Base-by-base conservation (phyloP, 257 asterid species). In the Lavandula angustifolia region DNA sequence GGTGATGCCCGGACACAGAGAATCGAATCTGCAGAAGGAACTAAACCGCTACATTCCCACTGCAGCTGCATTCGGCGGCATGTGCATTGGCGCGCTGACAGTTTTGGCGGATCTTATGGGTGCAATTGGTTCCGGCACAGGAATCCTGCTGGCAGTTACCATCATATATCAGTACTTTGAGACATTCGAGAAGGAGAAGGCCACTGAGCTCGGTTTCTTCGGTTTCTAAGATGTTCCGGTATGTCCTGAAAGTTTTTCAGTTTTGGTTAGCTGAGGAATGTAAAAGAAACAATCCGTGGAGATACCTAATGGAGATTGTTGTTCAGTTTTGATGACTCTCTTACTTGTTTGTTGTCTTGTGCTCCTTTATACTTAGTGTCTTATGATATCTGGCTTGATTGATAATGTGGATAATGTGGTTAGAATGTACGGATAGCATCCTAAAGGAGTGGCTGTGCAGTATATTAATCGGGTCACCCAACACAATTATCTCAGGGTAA, bases 1-100 rank as follows among this genome's bases (percentile, higher is more conserved):
- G 95, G 97, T 90, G 75, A 90, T 90, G 97, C 96, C 95, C 1
- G 97, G 97, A 43, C 95, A 90, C 38, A 70, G 97, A 63, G 97
- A 90, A 41, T 85, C 97, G 2, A 90, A 90, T 69, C 63, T 90
- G 59, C 87, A 90, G 75, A 90, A 87, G 77, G 95, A 90, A 79
- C 74, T 90, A 81, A 90, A 87, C 78, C 94, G 96, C 8, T 90
- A 87, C 81, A 90, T 90, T 17, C 95, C 97, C 34, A 90, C 97
- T 2, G 95, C 97, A 22, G 95, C 97, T 43, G 97, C 97, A 5
- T 90, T 90, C 42, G 97, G 97, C 5, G 97, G 97, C 48, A 73
- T 89, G 67, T 89, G 97, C 76, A 89, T 89, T n/a, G 97, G 97
- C 8, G 92, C 95, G 5, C 77, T 87, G 10, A 89, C 97, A 0